phyloP scores from a whole-genome alignment of 2,329 filamentous ascomycete species.

The Talaromyces sp. region DNA sequence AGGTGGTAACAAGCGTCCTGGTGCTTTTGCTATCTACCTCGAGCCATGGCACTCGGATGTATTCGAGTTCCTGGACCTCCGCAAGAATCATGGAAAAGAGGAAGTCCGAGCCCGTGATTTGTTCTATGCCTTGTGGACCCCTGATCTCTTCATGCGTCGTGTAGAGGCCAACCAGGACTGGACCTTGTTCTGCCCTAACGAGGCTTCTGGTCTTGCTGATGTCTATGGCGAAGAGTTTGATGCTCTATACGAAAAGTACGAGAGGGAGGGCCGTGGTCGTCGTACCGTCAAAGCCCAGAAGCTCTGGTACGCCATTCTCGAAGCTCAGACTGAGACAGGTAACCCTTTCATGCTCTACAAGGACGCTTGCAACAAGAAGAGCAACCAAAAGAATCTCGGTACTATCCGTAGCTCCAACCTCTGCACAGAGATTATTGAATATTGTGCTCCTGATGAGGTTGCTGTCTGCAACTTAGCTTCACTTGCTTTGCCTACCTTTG shows the following conservation, averaged over 20 bases:
- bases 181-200: slow-evolving; percentile 98
- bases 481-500: slow-evolving; percentile 82
- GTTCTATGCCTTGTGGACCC: slow-evolving; percentile 97
- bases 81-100: slow-evolving; percentile 99
- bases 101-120: slow-evolving; percentile 94
- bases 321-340: slow-evolving; percentile 97
- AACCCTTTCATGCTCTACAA: slow-evolving; percentile 99
- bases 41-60: slow-evolving; percentile 99
- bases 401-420: slow-evolving; percentile 98
- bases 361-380: slow-evolving; percentile 97
- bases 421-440: slow-evolving; percentile 98
- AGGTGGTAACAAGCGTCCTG: slow-evolving; percentile 97
- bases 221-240: slow-evolving; percentile 98
- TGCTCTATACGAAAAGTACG: slow-evolving; percentile 85
- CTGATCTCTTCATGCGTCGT: slow-evolving; percentile 99
- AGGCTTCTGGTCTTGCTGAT: slow-evolving; percentile 90
- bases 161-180: slow-evolving; percentile 95
- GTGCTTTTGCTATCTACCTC: slow-evolving; percentile 97
- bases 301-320: slow-evolving; percentile 97
- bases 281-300: slow-evolving; percentile 96
- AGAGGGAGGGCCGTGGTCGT: slow-evolving; percentile 80
- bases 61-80: slow-evolving; percentile 93
- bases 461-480: slow-evolving; percentile 98
- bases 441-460: slow-evolving; percentile 94
- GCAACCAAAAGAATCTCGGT: slow-evolving; percentile 99